Evolutionary conservation across 192 early-diverging fungal genomes (phyloP).

Genomic region (Phlyctochytrium arcticum): DNA sequence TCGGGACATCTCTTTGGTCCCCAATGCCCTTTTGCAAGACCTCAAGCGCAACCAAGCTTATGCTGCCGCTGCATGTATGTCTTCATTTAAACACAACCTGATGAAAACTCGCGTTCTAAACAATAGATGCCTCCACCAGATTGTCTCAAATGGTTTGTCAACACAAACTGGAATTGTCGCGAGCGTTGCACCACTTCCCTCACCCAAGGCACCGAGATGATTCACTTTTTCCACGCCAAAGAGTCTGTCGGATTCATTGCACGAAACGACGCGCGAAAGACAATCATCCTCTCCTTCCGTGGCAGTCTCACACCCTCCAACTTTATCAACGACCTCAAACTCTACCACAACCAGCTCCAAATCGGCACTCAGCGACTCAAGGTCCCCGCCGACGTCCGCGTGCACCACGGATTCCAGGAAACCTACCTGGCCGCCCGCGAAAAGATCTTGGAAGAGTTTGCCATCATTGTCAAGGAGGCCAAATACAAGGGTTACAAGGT

Average conservation of each 20-base stretch:
- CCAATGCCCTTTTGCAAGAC: not conserved
- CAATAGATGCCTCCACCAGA: not conserved
- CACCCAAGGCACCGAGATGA: slow-evolving; percentile 7
- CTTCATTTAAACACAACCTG: not conserved
- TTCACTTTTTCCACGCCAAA: not conserved
- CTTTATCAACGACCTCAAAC: slow-evolving; percentile 13
- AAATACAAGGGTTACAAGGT: not conserved
- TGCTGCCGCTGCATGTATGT: slow-evolving; percentile 13
- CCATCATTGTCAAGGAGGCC: not conserved
- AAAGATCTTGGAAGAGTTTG: not conserved
- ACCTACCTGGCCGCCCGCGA: slow-evolving; percentile 2
- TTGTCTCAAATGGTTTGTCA: slow-evolving; percentile 5
- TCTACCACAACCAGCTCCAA: not conserved
- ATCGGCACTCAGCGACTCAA: not conserved
- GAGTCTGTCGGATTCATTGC: slow-evolving; percentile 23
- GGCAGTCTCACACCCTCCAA: slow-evolving; percentile 6
- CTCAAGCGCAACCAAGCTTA: slow-evolving; percentile 2
- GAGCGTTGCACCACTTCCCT: slow-evolving; percentile 3
- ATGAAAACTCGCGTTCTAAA: not conserved
- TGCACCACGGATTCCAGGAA: slow-evolving; percentile 18
- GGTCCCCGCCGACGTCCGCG: not conserved
- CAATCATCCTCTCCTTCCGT: slow-evolving; percentile 15
- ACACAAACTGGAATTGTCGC: slow-evolving; percentile 8
- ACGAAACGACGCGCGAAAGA: slow-evolving; percentile 7
- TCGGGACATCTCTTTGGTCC: too few relatives aligned